Percentiles rank a stretch among this genome's conserved stretches.
phyloP scores from a whole-genome alignment of 371 early-diverging fungal genomes.

The Actinomortierella wolfii region DNA sequence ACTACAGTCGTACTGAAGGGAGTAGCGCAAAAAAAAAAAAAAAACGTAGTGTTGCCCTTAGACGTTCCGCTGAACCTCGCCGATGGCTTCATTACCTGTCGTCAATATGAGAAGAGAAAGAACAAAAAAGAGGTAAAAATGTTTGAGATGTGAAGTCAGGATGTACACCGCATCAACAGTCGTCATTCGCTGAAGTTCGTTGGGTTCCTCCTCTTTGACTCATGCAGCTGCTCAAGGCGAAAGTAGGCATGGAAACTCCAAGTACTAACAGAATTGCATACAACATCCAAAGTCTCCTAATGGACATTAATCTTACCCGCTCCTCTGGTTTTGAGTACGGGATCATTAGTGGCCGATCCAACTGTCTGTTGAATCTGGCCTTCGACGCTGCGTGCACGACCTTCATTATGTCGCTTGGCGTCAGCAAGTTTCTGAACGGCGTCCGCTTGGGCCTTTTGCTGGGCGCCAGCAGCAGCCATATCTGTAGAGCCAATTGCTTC shows the following conservation, averaged over 20 bases:
- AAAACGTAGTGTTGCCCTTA: conserved; percentile 1
- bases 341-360: conserved; percentile 49
- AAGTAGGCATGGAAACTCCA: too few species aligned
- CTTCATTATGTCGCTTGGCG: conserved; percentile 21
- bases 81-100: conserved; percentile 36
- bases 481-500: conserved; percentile 13
- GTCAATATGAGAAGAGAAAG: too few species aligned
- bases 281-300: too few species aligned
- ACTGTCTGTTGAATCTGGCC: conserved; percentile 51
- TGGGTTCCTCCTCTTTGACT: too few species aligned
- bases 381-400: conserved; percentile 32
- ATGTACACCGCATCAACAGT: too few species aligned
- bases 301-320: conserved; percentile 7
- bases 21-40: too few species aligned
- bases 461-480: conserved; percentile 25
- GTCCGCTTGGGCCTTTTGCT: conserved; percentile 33
- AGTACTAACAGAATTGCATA: too few species aligned
- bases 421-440: conserved; percentile 21
- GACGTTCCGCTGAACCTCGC: conserved; percentile 31
- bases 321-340: conserved; percentile 47
- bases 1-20: too few species aligned
- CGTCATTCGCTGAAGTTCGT: too few species aligned
- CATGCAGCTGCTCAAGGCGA: too few species aligned
- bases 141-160: too few species aligned
- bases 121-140: too few species aligned